Base-by-base conservation (phyloP, 2,329 filamentous ascomycete species). In the Monilinia laxa region DNA sequence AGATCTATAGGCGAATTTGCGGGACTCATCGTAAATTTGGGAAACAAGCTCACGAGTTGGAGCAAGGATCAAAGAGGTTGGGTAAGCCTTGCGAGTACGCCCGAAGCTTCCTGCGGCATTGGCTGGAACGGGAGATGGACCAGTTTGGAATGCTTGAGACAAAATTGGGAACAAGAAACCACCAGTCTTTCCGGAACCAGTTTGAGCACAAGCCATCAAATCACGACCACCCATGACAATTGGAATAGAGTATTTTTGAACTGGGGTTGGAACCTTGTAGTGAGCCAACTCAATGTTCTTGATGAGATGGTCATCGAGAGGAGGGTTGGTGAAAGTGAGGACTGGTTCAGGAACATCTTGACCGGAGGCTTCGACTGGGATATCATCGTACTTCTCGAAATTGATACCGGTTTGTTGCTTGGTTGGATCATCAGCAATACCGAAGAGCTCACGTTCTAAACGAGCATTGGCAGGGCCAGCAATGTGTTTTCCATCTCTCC, bases 371-470 rank as follows among this genome's bases (percentile, higher is more conserved):
- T 98, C 95, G 71, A 99, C 95, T 65, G 95, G 95, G 73, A 99
- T 99, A 80, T 99, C 95, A 77, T 99, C 95, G 81, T 99, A 99
- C 85, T 99, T 99, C 83, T 97, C 90, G 79, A 99, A 99, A 87
- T 99, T 99, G 90, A 99, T 98, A 81, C 95, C 95, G 45, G 93
- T 97, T 76, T 96, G 91, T 80, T 97, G 91, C 85, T 97, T 98
- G 73, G 90, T 88, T 70, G 94, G 92, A 77, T 98, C 95, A 79
- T 98, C 94, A 74, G 89, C 83, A 62, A 90, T 84, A 76, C 95
- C 95, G 79, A 97, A 99, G 63, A 99, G 90, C 78, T 99, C 95
- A 75, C 93, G 93, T 86, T 99, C 95, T 57, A 96, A 73, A 74
- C 94, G 93, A 71, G 89, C 85, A 83, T 98, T 98, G 74, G 89